Conservation (phyloP, 805 yeast genomes). For the Cyberlindnera saturnus region DNA sequence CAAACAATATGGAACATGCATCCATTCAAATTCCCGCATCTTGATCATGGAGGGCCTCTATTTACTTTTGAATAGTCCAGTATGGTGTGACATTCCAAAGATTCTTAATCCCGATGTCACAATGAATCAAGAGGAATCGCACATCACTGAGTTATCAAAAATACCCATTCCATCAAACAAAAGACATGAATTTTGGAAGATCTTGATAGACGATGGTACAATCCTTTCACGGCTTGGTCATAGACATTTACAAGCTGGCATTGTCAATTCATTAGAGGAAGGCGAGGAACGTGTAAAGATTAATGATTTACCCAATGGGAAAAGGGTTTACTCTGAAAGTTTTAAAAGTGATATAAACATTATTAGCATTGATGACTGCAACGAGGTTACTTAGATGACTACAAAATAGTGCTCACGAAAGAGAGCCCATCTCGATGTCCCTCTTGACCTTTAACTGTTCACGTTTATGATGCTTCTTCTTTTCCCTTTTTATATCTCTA, state of each 20-base stretch:
- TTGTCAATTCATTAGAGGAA: conserved; percentile 39
- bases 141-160: background rate
- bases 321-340: conserved; percentile 18
- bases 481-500: conserved; percentile 7
- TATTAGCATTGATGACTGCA: conserved; percentile 21
- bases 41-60: conserved; percentile 76
- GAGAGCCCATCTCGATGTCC: background rate
- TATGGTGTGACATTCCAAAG: conserved; percentile 48
- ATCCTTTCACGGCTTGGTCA: conserved; percentile 56
- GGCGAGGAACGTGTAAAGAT: conserved; percentile 45
- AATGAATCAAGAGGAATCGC: background rate
- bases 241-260: conserved; percentile 59
- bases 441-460: background rate
- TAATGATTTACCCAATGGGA: conserved; percentile 66
- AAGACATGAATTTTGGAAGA: conserved; percentile 44
- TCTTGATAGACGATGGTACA: conserved; percentile 37
- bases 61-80: conserved; percentile 48
- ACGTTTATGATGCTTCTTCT: background rate
- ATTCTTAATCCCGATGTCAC: conserved; percentile 24
- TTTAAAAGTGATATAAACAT: conserved; percentile 21
- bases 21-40: conserved; percentile 43
- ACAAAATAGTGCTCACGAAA: too few species aligned
- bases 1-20: conserved; percentile 40
- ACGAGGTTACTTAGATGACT: conserved; percentile 6
- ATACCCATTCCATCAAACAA: conserved; percentile 16